Evolutionary conservation across 2,329 filamentous ascomycete genomes (phyloP).

Genomic region (Simplicillium sp.): DNA sequence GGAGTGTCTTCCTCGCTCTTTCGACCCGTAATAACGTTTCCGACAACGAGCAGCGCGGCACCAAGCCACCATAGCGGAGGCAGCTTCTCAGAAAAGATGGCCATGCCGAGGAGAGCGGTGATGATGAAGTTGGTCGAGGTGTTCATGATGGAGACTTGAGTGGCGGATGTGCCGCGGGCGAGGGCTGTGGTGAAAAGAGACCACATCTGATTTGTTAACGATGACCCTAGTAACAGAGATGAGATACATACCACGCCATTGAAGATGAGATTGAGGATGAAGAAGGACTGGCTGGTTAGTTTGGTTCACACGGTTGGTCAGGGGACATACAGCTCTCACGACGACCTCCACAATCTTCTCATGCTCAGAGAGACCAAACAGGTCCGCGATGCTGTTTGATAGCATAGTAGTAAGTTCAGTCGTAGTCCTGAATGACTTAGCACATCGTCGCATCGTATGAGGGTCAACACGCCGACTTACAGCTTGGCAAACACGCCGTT

Average conservation of each 20-base stretch:
- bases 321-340: slow-evolving; percentile 37
- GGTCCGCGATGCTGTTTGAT: slow-evolving; percentile 31
- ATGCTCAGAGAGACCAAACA: slow-evolving; percentile 31
- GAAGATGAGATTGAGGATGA: slow-evolving; percentile 63
- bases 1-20: slow-evolving; percentile 43
- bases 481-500: slow-evolving; percentile 81
- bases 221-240: background rate
- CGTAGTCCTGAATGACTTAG: slow-evolving; percentile 35
- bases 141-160: slow-evolving; percentile 74
- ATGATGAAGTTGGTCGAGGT: slow-evolving; percentile 75
- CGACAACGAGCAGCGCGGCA: slow-evolving; percentile 60
- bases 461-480: slow-evolving; percentile 32
- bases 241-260: slow-evolving; percentile 52
- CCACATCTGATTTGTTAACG: slow-evolving; percentile 53
- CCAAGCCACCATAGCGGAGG: slow-evolving; percentile 71
- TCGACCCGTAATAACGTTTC: slow-evolving; percentile 68
- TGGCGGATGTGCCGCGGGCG: slow-evolving; percentile 64
- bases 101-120: slow-evolving; percentile 60
- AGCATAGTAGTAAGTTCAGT: slow-evolving; percentile 43
- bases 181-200: slow-evolving; percentile 71
- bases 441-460: background rate
- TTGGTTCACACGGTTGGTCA: background rate
- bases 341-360: slow-evolving; percentile 35
- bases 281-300: slow-evolving; percentile 49
- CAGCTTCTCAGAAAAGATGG: slow-evolving; percentile 62